These are phyloP conservation scores for Suhomyces ambrosiae DNA, from an alignment of 1,139 yeast genomes.

Conservation along the genomic window DNA sequence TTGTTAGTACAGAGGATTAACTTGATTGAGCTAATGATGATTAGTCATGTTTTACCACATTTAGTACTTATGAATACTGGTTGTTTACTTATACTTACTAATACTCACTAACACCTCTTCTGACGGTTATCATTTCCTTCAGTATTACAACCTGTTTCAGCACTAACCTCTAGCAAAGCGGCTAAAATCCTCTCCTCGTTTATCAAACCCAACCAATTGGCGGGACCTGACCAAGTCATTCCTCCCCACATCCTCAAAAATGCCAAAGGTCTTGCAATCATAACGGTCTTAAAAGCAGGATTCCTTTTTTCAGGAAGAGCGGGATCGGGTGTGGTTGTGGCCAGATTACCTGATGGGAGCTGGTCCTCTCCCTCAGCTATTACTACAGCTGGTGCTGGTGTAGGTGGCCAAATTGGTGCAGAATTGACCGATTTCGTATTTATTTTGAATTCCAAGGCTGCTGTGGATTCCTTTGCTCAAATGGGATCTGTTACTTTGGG, in stretches of 20 bases:
- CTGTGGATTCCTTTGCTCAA: constrained; percentile 93
- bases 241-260: constrained; percentile 87
- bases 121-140: no score
- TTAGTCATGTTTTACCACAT: no score
- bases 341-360: constrained; percentile 87
- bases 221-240: constrained; percentile 86
- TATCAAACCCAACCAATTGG: constrained; percentile 91
- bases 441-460: constrained; percentile 80
- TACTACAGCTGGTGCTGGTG: constrained; percentile 97
- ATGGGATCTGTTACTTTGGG: constrained; percentile 94
- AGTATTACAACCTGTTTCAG: no score
- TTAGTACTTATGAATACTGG: no score
- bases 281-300: constrained; percentile 95
- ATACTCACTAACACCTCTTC: no score
- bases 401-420: constrained; percentile 97
- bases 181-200: constrained; percentile 89
- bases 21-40: no score
- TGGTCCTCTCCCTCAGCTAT: constrained; percentile 99
- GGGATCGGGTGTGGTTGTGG: constrained; percentile 94
- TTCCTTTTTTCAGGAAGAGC: constrained; percentile 95
- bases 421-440: constrained; percentile 96
- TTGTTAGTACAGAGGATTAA: no score
- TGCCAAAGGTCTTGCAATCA: constrained; percentile 89
- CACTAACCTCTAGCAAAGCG: constrained; percentile 64
- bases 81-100: no score